Evolutionary conservation across 305 asterid genomes (phyloP).

Genomic region (Striga hermonthica): DNA sequence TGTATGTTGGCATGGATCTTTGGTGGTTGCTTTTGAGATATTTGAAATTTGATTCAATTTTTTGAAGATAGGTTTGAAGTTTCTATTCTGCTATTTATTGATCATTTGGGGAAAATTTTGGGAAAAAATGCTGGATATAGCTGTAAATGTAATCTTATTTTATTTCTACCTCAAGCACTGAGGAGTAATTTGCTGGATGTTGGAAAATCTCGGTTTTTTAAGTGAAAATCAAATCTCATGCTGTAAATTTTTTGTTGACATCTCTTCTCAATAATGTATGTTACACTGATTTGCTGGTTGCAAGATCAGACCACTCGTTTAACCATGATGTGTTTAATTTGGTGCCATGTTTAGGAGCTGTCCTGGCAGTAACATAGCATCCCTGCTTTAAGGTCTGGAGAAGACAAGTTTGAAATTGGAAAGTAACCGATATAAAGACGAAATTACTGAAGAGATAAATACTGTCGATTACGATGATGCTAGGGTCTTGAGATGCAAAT

Average conservation of each 20-base stretch:
- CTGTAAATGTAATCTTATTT: neutral
- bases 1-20: neutral
- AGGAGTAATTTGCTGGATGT: constrained; percentile 7
- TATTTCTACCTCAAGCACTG: neutral
- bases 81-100: no score
- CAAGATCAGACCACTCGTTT: neutral
- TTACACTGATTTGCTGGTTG: neutral
- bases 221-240: neutral
- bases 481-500: constrained; percentile 17
- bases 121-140: neutral
- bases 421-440: constrained; percentile 5
- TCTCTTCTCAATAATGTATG: constrained; percentile 8
- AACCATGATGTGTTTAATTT: neutral
- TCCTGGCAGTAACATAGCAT: neutral
- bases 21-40: no score
- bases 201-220: neutral
- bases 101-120: no score
- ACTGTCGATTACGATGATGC: no score
- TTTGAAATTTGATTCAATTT: no score
- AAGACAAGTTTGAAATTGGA: neutral
- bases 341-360: neutral
- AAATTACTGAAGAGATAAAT: constrained; percentile 4
- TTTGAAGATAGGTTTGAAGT: no score
- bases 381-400: neutral
- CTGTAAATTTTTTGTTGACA: neutral